Conservation (phyloP, 2,329 filamentous ascomycete species). For the Xylariaceae sp. region DNA sequence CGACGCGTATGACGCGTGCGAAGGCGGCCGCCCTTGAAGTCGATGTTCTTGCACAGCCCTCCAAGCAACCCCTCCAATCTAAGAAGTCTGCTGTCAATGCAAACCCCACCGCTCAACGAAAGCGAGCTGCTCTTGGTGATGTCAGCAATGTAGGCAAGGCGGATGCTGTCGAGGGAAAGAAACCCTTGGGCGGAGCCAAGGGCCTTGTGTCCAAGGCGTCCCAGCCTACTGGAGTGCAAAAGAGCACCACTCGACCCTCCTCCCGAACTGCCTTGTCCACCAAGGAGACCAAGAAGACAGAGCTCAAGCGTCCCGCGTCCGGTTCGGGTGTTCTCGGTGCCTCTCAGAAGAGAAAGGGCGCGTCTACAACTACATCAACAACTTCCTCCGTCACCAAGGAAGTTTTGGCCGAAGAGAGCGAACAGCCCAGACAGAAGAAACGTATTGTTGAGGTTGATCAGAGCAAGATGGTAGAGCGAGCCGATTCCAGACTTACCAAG, state of each 20-base stretch:
- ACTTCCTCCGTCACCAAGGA: constrained; percentile 58
- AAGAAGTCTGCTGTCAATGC: constrained; percentile 59
- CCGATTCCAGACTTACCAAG: constrained; percentile 25
- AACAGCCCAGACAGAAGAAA: constrained; percentile 65
- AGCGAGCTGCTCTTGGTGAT: constrained; percentile 84
- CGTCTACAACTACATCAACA: constrained; percentile 43
- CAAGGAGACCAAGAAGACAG: constrained; percentile 68
- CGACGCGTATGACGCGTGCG: constrained; percentile 85
- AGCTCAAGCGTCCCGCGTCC: constrained; percentile 68
- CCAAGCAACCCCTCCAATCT: constrained; percentile 62
- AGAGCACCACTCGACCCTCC: constrained; percentile 51
- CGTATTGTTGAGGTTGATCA: constrained; percentile 47
- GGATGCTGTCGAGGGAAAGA: constrained; percentile 70
- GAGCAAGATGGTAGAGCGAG: constrained; percentile 34
- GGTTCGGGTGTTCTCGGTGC: constrained; percentile 64
- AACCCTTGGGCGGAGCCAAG: constrained; percentile 56
- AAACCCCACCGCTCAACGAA: constrained; percentile 52
- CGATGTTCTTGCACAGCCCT: constrained; percentile 54
- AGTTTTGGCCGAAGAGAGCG: constrained; percentile 55
- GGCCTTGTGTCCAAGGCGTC: constrained; percentile 74
- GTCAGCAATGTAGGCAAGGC: constrained; percentile 91
- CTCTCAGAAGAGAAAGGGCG: constrained; percentile 63
- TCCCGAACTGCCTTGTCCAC: constrained; percentile 58
- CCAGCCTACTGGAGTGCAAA: constrained; percentile 78
- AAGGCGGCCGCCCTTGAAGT: constrained; percentile 73